Conservation (phyloP, 2,329 filamentous ascomycete species). For the Aureobasidium sp. region DNA sequence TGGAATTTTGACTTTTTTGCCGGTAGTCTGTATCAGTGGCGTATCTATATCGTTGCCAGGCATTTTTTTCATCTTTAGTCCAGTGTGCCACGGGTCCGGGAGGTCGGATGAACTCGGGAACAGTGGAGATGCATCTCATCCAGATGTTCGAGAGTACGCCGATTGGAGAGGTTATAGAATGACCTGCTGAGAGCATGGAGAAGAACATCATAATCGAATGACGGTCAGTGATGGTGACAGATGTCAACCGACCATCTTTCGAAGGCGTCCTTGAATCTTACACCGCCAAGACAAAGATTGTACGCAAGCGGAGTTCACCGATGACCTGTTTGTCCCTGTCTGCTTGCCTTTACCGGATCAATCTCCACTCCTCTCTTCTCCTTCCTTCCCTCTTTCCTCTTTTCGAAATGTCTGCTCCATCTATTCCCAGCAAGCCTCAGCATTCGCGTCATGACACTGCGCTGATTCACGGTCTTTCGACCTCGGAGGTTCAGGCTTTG, state of each 20-base stretch:
- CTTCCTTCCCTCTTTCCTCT: background rate
- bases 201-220: too few relatives aligned
- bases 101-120: background rate
- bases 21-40: background rate
- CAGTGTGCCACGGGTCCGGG: background rate
- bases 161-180: too few relatives aligned
- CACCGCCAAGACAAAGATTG: slow-evolving; percentile 1
- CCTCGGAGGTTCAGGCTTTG: slow-evolving; percentile 71
- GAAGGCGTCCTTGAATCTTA: background rate
- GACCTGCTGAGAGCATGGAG: too few relatives aligned
- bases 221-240: too few relatives aligned
- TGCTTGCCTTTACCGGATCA: background rate
- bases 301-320: slow-evolving; percentile 14
- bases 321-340: background rate
- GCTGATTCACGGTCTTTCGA: slow-evolving; percentile 60
- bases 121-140: background rate
- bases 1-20: background rate
- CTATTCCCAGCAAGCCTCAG: slow-evolving; percentile 33
- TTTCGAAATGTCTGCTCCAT: slow-evolving; percentile 15
- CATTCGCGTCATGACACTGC: slow-evolving; percentile 43
- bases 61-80: background rate
- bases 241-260: too few relatives aligned
- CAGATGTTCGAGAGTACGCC: too few relatives aligned
- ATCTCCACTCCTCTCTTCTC: background rate
- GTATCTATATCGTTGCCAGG: background rate